Conservation (phyloP, 805 yeast genomes). For the Wickerhamiella dianesei region DNA sequence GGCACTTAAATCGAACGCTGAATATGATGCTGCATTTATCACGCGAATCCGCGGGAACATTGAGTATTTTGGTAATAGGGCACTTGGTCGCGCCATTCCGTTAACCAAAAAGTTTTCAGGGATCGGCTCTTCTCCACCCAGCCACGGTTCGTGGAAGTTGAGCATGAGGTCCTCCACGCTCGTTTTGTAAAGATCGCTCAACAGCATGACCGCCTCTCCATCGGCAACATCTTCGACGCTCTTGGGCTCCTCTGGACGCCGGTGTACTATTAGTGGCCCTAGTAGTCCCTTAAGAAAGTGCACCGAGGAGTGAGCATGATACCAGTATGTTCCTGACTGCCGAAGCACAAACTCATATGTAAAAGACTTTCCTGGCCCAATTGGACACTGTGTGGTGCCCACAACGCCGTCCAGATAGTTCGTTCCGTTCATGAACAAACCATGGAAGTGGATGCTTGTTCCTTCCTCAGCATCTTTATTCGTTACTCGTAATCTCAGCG, state of each 20-base stretch:
- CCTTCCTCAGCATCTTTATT: slow-evolving; percentile 27
- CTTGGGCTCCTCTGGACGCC: slow-evolving; percentile 11
- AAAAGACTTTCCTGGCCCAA: slow-evolving; percentile 32
- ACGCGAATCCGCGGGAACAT: slow-evolving; percentile 16
- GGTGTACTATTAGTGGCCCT: slow-evolving; percentile 35
- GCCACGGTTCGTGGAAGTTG: slow-evolving; percentile 29
- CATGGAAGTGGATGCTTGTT: slow-evolving; percentile 42
- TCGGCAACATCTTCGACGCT: slow-evolving; percentile 23
- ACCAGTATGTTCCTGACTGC: slow-evolving; percentile 42
- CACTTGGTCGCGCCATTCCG: slow-evolving; percentile 22
- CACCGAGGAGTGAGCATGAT: slow-evolving; percentile 38
- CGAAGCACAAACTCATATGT: slow-evolving; percentile 30
- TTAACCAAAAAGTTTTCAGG: slow-evolving; percentile 33
- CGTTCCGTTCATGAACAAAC: slow-evolving; percentile 34
- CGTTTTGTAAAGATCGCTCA: slow-evolving; percentile 32
- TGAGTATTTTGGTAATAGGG: slow-evolving; percentile 10
- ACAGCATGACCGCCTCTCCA: slow-evolving; percentile 26
- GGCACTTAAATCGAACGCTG: slow-evolving; percentile 23
- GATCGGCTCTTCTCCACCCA: slow-evolving; percentile 29
- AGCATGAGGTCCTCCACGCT: slow-evolving; percentile 26
- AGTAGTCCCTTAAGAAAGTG: slow-evolving; percentile 37
- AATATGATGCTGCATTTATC: slow-evolving; percentile 25
- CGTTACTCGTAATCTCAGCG: slow-evolving; percentile 26
- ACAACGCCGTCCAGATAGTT: slow-evolving; percentile 40
- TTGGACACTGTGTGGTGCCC: slow-evolving; percentile 38